Conservation (phyloP, 148 eudicot species). For the Rhododendron mucronatum region DNA sequence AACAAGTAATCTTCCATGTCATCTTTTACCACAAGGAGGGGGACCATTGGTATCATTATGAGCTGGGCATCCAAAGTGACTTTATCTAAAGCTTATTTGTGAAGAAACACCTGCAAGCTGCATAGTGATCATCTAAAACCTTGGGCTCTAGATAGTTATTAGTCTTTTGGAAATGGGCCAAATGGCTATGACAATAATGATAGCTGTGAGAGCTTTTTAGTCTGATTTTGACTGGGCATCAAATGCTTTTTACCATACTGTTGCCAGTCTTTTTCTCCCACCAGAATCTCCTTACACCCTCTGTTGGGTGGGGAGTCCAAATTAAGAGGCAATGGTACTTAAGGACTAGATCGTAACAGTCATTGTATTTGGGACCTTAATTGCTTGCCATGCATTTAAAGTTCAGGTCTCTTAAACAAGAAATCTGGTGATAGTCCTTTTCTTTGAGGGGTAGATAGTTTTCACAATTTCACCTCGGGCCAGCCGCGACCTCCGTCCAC, state of each 20-base stretch:
- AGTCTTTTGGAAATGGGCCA: neutral
- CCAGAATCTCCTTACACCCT: neutral
- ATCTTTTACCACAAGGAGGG: neutral
- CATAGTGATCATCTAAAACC: neutral
- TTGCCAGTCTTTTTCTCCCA: neutral
- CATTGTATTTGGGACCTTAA: neutral
- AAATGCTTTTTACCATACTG: neutral
- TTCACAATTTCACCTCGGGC: constrained; percentile 43
- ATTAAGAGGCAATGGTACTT: neutral
- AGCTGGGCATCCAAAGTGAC: neutral
- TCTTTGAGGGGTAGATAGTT: neutral
- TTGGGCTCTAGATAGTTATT: neutral
- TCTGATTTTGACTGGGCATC: neutral
- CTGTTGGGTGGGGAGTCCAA: neutral
- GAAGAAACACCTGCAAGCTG: neutral
- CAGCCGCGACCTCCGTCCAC: constrained; percentile 81
- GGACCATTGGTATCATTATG: neutral
- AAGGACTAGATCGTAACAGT: neutral
- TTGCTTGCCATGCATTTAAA: neutral
- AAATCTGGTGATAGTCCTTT: neutral
- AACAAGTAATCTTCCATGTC: neutral
- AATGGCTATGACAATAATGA: neutral
- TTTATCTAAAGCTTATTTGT: neutral
- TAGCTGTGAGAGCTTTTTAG: neutral
- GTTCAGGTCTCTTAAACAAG: neutral